Evolutionary conservation across 768 basidiomycete genomes (phyloP).

Genomic region (Russula sp.): DNA sequence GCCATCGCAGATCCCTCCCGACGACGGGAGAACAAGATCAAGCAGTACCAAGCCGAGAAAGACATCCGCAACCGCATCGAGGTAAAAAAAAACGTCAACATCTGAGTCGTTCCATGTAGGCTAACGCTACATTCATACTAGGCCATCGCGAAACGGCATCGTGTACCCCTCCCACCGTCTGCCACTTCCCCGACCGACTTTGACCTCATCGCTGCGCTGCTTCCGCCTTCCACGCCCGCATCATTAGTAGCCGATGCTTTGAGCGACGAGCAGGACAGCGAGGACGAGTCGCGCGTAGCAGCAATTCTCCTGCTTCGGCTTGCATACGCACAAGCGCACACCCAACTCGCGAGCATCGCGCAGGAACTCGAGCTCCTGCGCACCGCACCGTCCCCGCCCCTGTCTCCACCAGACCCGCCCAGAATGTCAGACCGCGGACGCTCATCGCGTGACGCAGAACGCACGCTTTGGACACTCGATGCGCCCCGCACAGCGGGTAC

Average conservation of each 20-base stretch:
- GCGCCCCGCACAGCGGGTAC: conserved; percentile 26
- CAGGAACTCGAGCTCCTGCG: conserved; percentile 68
- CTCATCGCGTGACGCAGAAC: conserved; percentile 31
- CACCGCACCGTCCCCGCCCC: conserved; percentile 39
- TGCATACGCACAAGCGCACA: conserved; percentile 58
- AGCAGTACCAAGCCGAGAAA: conserved; percentile 83
- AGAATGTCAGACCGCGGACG: conserved; percentile 28
- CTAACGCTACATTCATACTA: conserved; percentile 22
- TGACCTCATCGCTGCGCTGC: conserved; percentile 55
- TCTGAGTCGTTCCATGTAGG: background rate
- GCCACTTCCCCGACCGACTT: conserved; percentile 41
- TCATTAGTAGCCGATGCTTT: conserved; percentile 25
- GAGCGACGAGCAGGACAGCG: conserved; percentile 50
- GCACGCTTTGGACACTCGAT: conserved; percentile 72
- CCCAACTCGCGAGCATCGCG: conserved; percentile 56
- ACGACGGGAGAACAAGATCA: conserved; percentile 83
- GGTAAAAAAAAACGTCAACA: conserved; percentile 31
- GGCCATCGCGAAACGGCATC: conserved; percentile 49
- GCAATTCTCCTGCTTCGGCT: conserved; percentile 67
- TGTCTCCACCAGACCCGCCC: conserved; percentile 34
- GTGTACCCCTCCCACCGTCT: conserved; percentile 31
- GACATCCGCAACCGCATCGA: conserved; percentile 64
- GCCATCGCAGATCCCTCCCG: conserved; percentile 56
- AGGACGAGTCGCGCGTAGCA: conserved; percentile 60
- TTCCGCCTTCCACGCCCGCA: conserved; percentile 32